Evolutionary conservation across 2,329 filamentous ascomycete genomes (phyloP).

Genomic region (Bipolaris zeicola): DNA sequence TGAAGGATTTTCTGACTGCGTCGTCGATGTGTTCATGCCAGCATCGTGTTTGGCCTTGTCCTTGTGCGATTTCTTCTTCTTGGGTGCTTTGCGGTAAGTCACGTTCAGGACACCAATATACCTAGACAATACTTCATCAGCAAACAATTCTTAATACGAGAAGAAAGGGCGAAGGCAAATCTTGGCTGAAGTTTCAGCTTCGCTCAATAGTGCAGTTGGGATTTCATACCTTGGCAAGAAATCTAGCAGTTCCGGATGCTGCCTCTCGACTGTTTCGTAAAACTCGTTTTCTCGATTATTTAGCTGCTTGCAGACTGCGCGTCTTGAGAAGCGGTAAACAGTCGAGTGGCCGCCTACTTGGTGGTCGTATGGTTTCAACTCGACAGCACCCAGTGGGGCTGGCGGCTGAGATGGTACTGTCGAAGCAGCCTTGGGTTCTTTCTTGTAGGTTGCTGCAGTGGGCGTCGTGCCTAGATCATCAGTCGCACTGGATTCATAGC

Average conservation of each 20-base stretch:
- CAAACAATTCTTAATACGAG: slow-evolving; percentile 15
- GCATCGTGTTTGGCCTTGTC: slow-evolving; percentile 36
- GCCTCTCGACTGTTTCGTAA: slow-evolving; percentile 92
- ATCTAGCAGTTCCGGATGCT: slow-evolving; percentile 85
- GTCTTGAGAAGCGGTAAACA: slow-evolving; percentile 91
- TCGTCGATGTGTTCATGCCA: slow-evolving; percentile 15
- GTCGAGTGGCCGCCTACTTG: slow-evolving; percentile 97
- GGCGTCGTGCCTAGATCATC: slow-evolving; percentile 57
- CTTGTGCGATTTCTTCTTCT: slow-evolving; percentile 58
- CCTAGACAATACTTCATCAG: slow-evolving; percentile 57
- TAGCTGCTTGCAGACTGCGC: slow-evolving; percentile 96
- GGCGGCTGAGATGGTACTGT: slow-evolving; percentile 45
- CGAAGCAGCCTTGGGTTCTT: slow-evolving; percentile 39
- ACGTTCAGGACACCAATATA: slow-evolving; percentile 98
- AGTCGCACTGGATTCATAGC: slow-evolving; percentile 60
- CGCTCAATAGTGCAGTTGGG: slow-evolving; percentile 27
- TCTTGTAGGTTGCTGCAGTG: slow-evolving; percentile 40
- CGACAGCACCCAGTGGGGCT: slow-evolving; percentile 83
- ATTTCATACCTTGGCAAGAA: slow-evolving; percentile 76
- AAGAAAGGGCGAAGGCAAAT: slow-evolving; percentile 10
- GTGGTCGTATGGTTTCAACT: slow-evolving; percentile 95
- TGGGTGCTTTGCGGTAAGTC: slow-evolving; percentile 84
- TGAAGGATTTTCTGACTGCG: slow-evolving; percentile 24
- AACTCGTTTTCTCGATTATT: slow-evolving; percentile 99
- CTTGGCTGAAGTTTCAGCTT: slow-evolving; percentile 52